Conservation (phyloP, 78 protist genomes). For the Emiliania huxleyi region DNA sequence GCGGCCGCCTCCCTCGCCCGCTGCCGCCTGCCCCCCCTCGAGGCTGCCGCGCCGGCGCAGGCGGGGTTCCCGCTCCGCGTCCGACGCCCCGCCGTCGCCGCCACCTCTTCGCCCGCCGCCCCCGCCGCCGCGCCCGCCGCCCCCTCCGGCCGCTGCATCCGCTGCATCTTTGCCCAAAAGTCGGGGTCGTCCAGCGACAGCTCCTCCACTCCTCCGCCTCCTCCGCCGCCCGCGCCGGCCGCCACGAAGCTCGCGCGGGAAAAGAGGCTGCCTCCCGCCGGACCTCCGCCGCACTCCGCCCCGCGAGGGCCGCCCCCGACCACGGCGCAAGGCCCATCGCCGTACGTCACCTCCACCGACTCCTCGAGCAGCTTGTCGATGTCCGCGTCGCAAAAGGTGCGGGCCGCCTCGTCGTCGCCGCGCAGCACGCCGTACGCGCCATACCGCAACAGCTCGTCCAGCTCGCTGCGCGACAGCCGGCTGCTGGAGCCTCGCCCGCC, state of each 20-base stretch:
- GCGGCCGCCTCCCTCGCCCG: too few relatives aligned
- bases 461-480: background rate
- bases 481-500: background rate
- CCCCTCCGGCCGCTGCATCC: too few relatives aligned
- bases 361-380: constrained; percentile 71
- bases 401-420: constrained; percentile 54
- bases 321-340: background rate
- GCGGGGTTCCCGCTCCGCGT: too few relatives aligned
- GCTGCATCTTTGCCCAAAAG: constrained; percentile 49
- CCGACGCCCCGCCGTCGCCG: too few relatives aligned
- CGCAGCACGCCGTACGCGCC: constrained; percentile 72
- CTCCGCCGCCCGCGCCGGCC: constrained; percentile 33
- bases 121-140: too few relatives aligned
- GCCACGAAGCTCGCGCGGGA: constrained; percentile 52
- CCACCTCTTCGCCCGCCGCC: too few relatives aligned
- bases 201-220: background rate
- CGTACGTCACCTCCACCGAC: constrained; percentile 34
- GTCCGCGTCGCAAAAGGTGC: constrained; percentile 72
- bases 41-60: too few relatives aligned
- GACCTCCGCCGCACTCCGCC: background rate
- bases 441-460: background rate
- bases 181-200: constrained; percentile 27
- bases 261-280: background rate
- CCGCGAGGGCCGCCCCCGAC: background rate
- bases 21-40: too few relatives aligned